These are phyloP conservation scores for Aureobasidium sp. DNA, from an alignment of 2,329 filamentous ascomycete genomes.

Conservation along the genomic window DNA sequence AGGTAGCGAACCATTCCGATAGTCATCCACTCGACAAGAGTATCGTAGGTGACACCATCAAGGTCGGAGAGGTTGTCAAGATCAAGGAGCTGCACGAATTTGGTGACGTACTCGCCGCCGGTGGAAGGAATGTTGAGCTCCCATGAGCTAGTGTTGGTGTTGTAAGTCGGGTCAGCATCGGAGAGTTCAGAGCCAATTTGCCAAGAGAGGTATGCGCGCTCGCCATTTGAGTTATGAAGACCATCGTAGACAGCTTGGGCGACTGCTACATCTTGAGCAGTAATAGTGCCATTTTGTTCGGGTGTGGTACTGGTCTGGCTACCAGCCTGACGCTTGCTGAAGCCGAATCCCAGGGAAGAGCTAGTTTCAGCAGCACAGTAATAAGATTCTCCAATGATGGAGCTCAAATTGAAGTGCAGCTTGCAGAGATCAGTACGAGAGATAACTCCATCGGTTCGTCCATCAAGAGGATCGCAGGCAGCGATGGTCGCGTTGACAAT, in stretches of 20 bases:
- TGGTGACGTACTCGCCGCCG: conserved; percentile 38
- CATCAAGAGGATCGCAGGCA: conserved; percentile 51
- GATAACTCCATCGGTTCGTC: conserved; percentile 49
- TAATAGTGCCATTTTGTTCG: conserved; percentile 30
- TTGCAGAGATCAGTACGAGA: conserved; percentile 43
- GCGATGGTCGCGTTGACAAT: conserved; percentile 50
- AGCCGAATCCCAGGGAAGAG: conserved; percentile 10
- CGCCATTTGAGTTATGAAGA: conserved; percentile 34
- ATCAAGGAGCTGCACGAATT: conserved; percentile 37
- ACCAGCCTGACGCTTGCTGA: background rate
- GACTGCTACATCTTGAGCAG: conserved; percentile 28
- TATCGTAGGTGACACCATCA: conserved; percentile 49
- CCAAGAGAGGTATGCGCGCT: conserved; percentile 37
- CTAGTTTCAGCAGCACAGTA: conserved; percentile 33
- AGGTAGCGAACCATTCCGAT: conserved; percentile 43
- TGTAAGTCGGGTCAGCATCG: conserved; percentile 33
- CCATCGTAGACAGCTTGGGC: conserved; percentile 34
- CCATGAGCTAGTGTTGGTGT: conserved; percentile 29
- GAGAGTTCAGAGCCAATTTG: conserved; percentile 27
- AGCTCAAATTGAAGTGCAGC: conserved; percentile 40
- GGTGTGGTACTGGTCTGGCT: conserved; percentile 19
- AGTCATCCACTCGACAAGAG: conserved; percentile 49
- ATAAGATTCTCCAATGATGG: conserved; percentile 42
- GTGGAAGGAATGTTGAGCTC: conserved; percentile 28
- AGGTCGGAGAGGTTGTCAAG: conserved; percentile 39